Percentiles rank a stretch among this genome's conserved stretches.
Conservation (phyloP, 108 stramenopile species). For the Pseudonitzschia multiseries region DNA sequence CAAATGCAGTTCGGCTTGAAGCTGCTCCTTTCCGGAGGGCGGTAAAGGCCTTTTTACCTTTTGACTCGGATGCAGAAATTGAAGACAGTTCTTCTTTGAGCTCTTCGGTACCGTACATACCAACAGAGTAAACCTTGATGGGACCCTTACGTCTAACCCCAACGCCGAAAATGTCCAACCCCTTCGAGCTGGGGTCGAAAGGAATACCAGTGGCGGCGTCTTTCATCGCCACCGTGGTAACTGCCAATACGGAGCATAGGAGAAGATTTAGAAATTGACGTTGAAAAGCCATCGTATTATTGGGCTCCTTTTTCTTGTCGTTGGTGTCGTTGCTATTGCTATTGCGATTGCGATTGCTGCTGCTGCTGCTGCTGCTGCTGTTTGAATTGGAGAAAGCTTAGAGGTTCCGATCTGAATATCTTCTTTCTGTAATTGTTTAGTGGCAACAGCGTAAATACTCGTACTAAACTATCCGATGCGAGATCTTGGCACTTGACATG, state of each 20-base stretch:
- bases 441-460: no score
- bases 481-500: no score
- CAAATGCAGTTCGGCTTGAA: slow-evolving; percentile 49
- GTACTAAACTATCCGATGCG: no score
- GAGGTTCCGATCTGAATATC: no score
- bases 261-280: neutral
- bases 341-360: neutral
- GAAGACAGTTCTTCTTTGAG: slow-evolving; percentile 44
- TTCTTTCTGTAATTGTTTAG: no score
- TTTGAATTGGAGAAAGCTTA: no score
- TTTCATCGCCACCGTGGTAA: slow-evolving; percentile 34
- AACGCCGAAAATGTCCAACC: slow-evolving; percentile 61
- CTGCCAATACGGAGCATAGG: slow-evolving; percentile 3
- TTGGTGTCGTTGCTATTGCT: neutral
- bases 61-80: slow-evolving; percentile 50
- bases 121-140: slow-evolving; percentile 83
- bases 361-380: neutral
- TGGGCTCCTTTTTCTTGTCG: neutral
- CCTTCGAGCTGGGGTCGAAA: slow-evolving; percentile 47
- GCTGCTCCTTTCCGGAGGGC: slow-evolving; percentile 57
- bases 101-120: slow-evolving; percentile 63
- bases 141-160: slow-evolving; percentile 83
- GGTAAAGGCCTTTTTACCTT: slow-evolving; percentile 45
- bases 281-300: slow-evolving; percentile 9
- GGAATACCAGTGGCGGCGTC: slow-evolving; percentile 72